A percentile compares a stretch with the other conserved stretches of the same genome.
These are phyloP conservation scores for Penicillium sp. DNA, from an alignment of 2,329 filamentous ascomycete species.

Conservation along the genomic window DNA sequence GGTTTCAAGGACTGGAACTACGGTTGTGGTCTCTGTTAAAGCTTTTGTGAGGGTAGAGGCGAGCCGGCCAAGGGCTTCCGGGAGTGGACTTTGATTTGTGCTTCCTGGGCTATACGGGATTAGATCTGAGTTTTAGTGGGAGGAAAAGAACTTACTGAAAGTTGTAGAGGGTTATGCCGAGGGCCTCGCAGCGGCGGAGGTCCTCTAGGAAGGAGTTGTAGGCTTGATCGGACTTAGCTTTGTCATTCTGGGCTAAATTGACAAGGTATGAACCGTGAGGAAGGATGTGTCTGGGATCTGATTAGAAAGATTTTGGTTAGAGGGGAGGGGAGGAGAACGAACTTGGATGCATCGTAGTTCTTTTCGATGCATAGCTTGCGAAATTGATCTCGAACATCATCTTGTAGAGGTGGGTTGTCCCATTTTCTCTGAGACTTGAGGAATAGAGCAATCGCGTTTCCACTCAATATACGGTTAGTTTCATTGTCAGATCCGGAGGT, in stretches of 20 bases:
- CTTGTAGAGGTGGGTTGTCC: slow-evolving; percentile 73
- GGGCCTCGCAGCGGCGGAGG: slow-evolving; percentile 74
- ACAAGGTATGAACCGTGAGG: slow-evolving; percentile 96
- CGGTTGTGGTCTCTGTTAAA: slow-evolving; percentile 70
- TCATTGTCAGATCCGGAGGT: background rate
- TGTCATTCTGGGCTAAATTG: slow-evolving; percentile 84
- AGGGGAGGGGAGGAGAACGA: slow-evolving; percentile 4
- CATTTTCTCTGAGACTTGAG: slow-evolving; percentile 96
- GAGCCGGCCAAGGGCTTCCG: slow-evolving; percentile 72
- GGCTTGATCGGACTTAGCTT: slow-evolving; percentile 76
- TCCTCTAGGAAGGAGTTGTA: slow-evolving; percentile 87
- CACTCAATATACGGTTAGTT: slow-evolving; percentile 47
- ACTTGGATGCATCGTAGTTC: slow-evolving; percentile 65
- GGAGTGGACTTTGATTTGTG: slow-evolving; percentile 64
- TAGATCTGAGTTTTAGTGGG: background rate
- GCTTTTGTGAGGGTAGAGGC: slow-evolving; percentile 79
- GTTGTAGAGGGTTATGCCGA: slow-evolving; percentile 93
- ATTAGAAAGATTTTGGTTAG: slow-evolving; percentile 8
- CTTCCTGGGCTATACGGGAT: slow-evolving; percentile 63
- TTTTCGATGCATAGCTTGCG: slow-evolving; percentile 65
- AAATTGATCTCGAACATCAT: slow-evolving; percentile 68
- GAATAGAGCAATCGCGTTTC: slow-evolving; percentile 91
- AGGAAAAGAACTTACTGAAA: slow-evolving; percentile 63
- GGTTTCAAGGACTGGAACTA: slow-evolving; percentile 86
- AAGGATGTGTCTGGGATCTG: slow-evolving; percentile 60